Evolutionary conservation across 2,329 filamentous ascomycete genomes (phyloP).

Genomic region (Nectriaceae sp.): DNA sequence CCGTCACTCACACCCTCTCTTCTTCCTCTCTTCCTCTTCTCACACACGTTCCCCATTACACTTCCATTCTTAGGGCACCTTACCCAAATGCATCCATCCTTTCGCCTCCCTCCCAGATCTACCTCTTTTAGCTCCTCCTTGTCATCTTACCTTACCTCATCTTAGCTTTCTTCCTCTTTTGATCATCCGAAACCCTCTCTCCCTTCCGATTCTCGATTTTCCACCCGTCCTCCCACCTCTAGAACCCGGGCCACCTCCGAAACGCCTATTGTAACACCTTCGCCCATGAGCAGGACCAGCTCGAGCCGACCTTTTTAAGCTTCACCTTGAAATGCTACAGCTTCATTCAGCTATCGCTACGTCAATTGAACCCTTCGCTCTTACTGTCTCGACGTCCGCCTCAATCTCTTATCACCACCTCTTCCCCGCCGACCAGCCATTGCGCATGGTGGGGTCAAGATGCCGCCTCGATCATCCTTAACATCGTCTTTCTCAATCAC

Average conservation of each 20-base stretch:
- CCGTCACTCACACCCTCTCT: slow-evolving; percentile 8
- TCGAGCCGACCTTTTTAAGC: slow-evolving; percentile 19
- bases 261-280: slow-evolving; percentile 28
- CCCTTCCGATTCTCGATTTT: neutral
- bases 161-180: neutral
- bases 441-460: slow-evolving; percentile 65
- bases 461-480: slow-evolving; percentile 86
- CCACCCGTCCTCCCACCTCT: neutral
- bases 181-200: neutral
- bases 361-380: slow-evolving; percentile 34
- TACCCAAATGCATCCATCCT: neutral
- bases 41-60: slow-evolving; percentile 4
- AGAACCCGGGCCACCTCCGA: slow-evolving; percentile 15
- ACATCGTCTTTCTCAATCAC: slow-evolving; percentile 91
- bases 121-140: neutral
- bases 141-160: neutral
- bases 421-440: slow-evolving; percentile 26
- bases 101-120: neutral
- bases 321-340: slow-evolving; percentile 29
- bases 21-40: slow-evolving; percentile 19
- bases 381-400: slow-evolving; percentile 18
- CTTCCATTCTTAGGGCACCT: neutral
- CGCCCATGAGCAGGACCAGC: slow-evolving; percentile 25
- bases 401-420: slow-evolving; percentile 20
- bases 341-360: slow-evolving; percentile 20